These are phyloP conservation scores for Lagenidium giganteum DNA, from an alignment of 352 stramenopile genomes.

Conservation along the genomic window DNA sequence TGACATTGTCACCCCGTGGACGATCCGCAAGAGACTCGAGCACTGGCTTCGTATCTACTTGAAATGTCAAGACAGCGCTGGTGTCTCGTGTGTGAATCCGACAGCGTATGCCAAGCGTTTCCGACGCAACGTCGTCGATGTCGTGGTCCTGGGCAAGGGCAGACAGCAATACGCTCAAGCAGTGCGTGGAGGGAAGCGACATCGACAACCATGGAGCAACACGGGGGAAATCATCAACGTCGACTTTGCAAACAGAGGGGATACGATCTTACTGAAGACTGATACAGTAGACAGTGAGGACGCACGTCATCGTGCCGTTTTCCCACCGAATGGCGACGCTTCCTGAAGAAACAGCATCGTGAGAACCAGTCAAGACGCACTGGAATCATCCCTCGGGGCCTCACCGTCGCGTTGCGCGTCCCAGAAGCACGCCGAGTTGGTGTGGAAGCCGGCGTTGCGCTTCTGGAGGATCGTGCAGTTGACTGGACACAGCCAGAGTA, in stretches of 20 bases:
- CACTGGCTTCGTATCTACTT: slow-evolving; percentile 79
- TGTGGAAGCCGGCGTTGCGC: slow-evolving; percentile 83
- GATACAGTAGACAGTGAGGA: slow-evolving; percentile 34
- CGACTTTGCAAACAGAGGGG: slow-evolving; percentile 54
- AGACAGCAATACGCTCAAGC: background rate
- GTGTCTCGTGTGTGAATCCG: slow-evolving; percentile 83
- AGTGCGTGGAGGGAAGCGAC: background rate
- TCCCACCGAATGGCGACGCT: slow-evolving; percentile 55
- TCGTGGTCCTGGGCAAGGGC: slow-evolving; percentile 68
- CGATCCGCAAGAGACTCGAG: slow-evolving; percentile 90
- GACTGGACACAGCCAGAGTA: slow-evolving; percentile 27
- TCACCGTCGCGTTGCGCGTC: slow-evolving; percentile 78
- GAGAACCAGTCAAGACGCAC: slow-evolving; percentile 1
- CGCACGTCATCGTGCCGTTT: slow-evolving; percentile 29
- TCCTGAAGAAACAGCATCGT: slow-evolving; percentile 24
- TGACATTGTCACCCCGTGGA: slow-evolving; percentile 96
- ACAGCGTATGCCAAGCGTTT: slow-evolving; percentile 81
- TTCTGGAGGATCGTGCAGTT: slow-evolving; percentile 88
- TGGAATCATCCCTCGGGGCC: slow-evolving; percentile 7
- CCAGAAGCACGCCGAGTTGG: slow-evolving; percentile 86
- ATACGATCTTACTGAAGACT: slow-evolving; percentile 28
- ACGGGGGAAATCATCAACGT: slow-evolving; percentile 77
- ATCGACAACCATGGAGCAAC: slow-evolving; percentile 14
- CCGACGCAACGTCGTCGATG: slow-evolving; percentile 78
- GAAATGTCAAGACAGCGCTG: slow-evolving; percentile 67